A percentile compares a stretch with the other conserved stretches of the same genome.
phyloP scores from a whole-genome alignment of 495 filamentous ascomycete species.

The Penicillium cinerascens region DNA sequence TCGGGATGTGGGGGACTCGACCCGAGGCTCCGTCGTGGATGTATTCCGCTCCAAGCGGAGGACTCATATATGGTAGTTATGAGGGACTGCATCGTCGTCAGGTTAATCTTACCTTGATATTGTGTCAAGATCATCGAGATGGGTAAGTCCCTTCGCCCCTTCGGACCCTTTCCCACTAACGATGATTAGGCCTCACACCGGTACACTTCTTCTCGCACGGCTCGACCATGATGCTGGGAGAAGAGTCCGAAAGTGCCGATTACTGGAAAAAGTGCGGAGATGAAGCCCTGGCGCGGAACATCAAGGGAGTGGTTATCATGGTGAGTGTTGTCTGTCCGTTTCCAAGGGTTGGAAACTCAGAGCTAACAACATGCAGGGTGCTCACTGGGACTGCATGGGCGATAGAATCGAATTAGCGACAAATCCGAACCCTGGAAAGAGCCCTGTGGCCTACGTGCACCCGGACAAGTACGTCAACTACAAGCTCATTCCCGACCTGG shows the following conservation, averaged over 20 bases:
- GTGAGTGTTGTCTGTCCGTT: constrained; percentile 24
- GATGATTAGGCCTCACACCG: constrained; percentile 37
- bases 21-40: constrained; percentile 1
- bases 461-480: constrained; percentile 57
- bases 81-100: neutral
- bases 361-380: constrained; percentile 40
- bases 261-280: constrained; percentile 63
- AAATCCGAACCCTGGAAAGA: constrained; percentile 53
- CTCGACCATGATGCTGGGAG: constrained; percentile 65
- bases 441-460: constrained; percentile 56
- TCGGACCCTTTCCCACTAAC: neutral
- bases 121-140: neutral
- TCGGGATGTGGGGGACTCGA: constrained; percentile 23
- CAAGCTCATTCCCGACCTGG: constrained; percentile 52
- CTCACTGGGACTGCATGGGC: constrained; percentile 54
- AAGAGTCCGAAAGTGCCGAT: constrained; percentile 51
- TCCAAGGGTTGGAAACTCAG: too few relatives aligned
- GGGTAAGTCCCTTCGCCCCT: neutral
- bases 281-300: constrained; percentile 49
- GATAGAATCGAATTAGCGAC: constrained; percentile 52
- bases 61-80: neutral
- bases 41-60: neutral
- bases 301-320: constrained; percentile 63
- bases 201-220: constrained; percentile 68
- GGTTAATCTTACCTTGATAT: neutral